These are phyloP conservation scores for Moesziomyces globuligerus DNA, from an alignment of 1,284 basidiomycete genomes.

Conservation along the genomic window DNA sequence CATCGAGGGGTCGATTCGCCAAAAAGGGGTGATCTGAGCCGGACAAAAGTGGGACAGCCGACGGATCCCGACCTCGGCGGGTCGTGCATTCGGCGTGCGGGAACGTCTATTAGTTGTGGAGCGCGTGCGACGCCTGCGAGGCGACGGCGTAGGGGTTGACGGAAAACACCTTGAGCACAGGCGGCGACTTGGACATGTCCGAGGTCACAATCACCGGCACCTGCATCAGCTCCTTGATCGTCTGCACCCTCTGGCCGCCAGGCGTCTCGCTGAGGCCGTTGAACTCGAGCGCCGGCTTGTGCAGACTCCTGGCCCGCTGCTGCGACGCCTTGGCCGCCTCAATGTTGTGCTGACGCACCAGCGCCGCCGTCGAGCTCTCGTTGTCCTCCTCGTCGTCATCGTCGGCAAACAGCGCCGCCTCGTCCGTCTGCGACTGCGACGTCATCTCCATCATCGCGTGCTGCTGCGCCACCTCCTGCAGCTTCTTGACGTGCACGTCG, in stretches of 20 bases:
- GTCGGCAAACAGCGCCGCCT: conserved; percentile 60
- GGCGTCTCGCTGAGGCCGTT: conserved; percentile 31
- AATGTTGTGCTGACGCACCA: conserved; percentile 36
- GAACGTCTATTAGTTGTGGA: conserved; percentile 8
- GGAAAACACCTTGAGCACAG: conserved; percentile 60
- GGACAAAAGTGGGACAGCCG: too few relatives aligned
- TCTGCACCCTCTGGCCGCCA: conserved; percentile 41
- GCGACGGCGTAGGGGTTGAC: conserved; percentile 34
- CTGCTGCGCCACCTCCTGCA: conserved; percentile 53
- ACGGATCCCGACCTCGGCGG: too few relatives aligned
- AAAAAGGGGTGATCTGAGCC: too few relatives aligned
- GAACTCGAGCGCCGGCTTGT: conserved; percentile 37
- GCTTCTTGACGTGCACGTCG: conserved; percentile 71
- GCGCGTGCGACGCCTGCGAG: not conserved
- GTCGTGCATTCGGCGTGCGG: not conserved
- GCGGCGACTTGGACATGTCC: conserved; percentile 63
- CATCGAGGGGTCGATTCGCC: too few relatives aligned
- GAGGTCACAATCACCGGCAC: conserved; percentile 60
- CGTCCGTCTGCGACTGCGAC: conserved; percentile 56
- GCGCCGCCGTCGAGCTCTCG: conserved; percentile 32
- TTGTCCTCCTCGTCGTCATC: conserved; percentile 50
- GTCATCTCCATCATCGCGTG: conserved; percentile 58
- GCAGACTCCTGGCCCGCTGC: conserved; percentile 47
- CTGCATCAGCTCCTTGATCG: conserved; percentile 53
- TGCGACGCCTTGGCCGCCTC: conserved; percentile 45